Base-by-base conservation (phyloP, 148 eudicot genomes). In the Silene conica region DNA sequence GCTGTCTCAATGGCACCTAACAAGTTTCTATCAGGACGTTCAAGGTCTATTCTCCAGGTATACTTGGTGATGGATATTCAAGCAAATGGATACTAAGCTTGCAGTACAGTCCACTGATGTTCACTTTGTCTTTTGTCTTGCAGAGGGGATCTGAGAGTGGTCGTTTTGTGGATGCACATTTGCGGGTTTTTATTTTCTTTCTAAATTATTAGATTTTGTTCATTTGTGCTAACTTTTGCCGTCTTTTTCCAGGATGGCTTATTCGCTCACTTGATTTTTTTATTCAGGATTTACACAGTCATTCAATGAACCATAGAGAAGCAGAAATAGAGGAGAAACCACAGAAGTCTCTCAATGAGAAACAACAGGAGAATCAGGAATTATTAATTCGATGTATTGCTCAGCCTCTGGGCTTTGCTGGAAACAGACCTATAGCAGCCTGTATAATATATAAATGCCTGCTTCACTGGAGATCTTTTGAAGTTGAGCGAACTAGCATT, bases 401-500 rank as follows among this genome's bases (percentile, higher is more conserved):
- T 23, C 90, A 92, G 77, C 92, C 79, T 81, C 73, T 95, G 77
- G 99, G 96, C 72, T 95, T 95, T 80, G 77, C 93, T 23, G 96
- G 91, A 60, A 81, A 77, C 81, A 92, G 90, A 87, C 97, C 99
- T 0, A 76, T 90, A 73, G 99, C 97, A 76, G 99, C 99, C 59
- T 95, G 99, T 82, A 82, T 85, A 20, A 92, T 95, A 43, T 95
- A 90, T 70, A 95, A 95, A 78, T 95, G 97, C 86, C 99, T 95
- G 73, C 86, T 95, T 60, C 99, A 95, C 15, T 95, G 99, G 99
- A 88, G 97, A 86, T 95, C 97, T 73, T 95, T 95, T 79, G 99
- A 95, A 85, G 99, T 95, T 75, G 99, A 95, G 78, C 83, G 99
- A 50, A 95, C 99, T 66, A 84, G 87, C 71, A 86, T 95, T 31